phyloP scores from a whole-genome alignment of 345 rosid genomes.

The Psidium guajava region DNA sequence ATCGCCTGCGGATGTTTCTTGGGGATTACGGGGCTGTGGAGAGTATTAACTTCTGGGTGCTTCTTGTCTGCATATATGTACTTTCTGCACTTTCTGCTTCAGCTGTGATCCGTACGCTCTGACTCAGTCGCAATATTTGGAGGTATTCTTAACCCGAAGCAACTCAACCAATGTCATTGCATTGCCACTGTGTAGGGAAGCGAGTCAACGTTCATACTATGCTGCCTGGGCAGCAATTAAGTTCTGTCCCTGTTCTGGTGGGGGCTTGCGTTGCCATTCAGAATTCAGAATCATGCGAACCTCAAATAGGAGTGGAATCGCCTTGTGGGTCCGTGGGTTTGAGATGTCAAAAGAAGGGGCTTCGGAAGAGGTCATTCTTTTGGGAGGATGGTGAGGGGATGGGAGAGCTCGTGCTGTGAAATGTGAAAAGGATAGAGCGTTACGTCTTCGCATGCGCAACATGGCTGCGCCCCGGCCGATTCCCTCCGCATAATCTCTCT shows the following conservation, averaged over 20 bases:
- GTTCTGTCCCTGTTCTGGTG: not conserved
- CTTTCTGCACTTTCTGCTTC: not conserved
- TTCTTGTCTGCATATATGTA: not conserved
- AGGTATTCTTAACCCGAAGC: not conserved
- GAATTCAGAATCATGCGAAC: not conserved
- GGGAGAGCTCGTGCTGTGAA: not conserved
- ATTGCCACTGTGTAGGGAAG: not conserved
- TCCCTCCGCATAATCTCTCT: not conserved
- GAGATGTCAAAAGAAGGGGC: not conserved
- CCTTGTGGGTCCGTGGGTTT: not conserved
- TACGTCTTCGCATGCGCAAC: not conserved
- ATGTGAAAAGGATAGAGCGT: not conserved
- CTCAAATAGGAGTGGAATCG: not conserved
- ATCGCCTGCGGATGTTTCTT: not conserved
- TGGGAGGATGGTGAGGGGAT: not conserved
- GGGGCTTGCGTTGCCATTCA: not conserved
- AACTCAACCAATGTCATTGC: not conserved
- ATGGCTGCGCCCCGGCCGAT: not conserved
- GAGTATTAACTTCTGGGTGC: not conserved
- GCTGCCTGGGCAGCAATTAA: not conserved
- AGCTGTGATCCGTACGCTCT: not conserved
- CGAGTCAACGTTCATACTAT: not conserved
- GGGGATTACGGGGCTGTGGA: not conserved
- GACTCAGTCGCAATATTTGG: not conserved
- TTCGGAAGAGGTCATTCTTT: not conserved